These are phyloP conservation scores for Penicillium canescens DNA, from an alignment of 495 filamentous ascomycete genomes.

Conservation along the genomic window DNA sequence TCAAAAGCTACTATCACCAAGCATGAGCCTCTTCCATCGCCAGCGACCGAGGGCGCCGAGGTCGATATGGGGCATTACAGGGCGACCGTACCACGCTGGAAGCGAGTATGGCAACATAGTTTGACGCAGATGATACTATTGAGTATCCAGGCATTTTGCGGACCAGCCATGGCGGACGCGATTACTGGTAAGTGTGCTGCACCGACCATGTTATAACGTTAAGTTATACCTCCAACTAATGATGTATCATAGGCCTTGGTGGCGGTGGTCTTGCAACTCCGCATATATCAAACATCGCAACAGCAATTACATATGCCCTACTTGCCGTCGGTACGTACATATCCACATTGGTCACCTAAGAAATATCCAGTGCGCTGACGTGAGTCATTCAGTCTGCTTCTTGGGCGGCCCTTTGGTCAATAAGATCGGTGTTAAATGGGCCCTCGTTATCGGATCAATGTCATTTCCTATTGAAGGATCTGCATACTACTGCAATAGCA, in stretches of 20 bases:
- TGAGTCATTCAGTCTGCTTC: conserved; percentile 16
- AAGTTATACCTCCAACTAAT: not conserved
- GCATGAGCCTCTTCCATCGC: conserved; percentile 1
- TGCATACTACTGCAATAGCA: conserved; percentile 35
- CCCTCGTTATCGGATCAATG: conserved; percentile 27
- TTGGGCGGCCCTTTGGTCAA: conserved; percentile 32
- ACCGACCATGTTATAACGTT: not conserved
- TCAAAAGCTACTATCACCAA: conserved; percentile 11
- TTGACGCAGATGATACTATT: conserved; percentile 35
- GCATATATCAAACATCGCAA: conserved; percentile 27
- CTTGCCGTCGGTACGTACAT: conserved; percentile 25
- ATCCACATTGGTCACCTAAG: not conserved
- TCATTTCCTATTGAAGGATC: conserved; percentile 35
- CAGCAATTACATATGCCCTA: conserved; percentile 26
- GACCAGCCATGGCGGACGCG: conserved; percentile 23
- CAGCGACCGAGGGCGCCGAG: not conserved
- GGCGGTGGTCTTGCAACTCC: conserved; percentile 33
- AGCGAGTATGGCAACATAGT: conserved; percentile 31
- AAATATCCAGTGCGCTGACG: not conserved
- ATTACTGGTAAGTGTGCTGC: conserved; percentile 22
- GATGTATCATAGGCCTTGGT: conserved; percentile 24
- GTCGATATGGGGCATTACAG: conserved; percentile 18
- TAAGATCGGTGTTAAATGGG: conserved; percentile 36
- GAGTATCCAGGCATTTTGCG: conserved; percentile 19
- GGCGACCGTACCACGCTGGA: conserved; percentile 25